These are phyloP conservation scores for Geotrichum phurueaensis DNA, from an alignment of 1,139 yeast genomes.

Conservation along the genomic window DNA sequence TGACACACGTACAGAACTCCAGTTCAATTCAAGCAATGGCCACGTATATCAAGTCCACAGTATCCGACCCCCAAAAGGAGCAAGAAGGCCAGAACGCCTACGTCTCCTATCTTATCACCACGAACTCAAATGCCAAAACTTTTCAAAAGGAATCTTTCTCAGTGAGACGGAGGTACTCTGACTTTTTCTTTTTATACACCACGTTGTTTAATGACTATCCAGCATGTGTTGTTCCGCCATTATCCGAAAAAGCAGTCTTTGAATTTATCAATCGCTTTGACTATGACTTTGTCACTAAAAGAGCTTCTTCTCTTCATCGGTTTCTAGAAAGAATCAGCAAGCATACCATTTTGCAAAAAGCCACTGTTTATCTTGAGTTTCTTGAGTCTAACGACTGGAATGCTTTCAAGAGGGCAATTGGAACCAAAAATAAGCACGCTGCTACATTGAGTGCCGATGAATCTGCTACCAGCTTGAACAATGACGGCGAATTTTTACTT, in stretches of 20 bases:
- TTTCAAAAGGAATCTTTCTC: constrained; percentile 43
- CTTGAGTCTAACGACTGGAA: constrained; percentile 81
- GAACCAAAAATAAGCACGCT: constrained; percentile 24
- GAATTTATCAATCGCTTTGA: constrained; percentile 92
- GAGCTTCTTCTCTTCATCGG: constrained; percentile 75
- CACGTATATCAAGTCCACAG: constrained; percentile 35
- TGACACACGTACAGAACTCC: background rate
- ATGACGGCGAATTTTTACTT: constrained; percentile 52
- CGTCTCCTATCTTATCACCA: constrained; percentile 72
- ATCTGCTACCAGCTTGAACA: constrained; percentile 13
- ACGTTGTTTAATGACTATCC: constrained; percentile 74
- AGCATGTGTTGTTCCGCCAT: constrained; percentile 81
- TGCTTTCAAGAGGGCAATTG: constrained; percentile 57
- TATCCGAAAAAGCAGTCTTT: constrained; percentile 86
- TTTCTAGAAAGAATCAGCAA: constrained; percentile 65
- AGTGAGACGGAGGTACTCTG: constrained; percentile 75
- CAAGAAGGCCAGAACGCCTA: constrained; percentile 75
- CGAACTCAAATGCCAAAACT: constrained; percentile 47
- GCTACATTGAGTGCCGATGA: background rate
- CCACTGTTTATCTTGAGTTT: constrained; percentile 69
- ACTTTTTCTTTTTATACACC: constrained; percentile 71
- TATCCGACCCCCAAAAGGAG: constrained; percentile 72
- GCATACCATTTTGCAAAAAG: constrained; percentile 66
- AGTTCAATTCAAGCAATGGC: background rate
- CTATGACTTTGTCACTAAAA: constrained; percentile 68